phyloP scores from a whole-genome alignment of 331 rosid genomes.

The Stylosanthes scabra region DNA sequence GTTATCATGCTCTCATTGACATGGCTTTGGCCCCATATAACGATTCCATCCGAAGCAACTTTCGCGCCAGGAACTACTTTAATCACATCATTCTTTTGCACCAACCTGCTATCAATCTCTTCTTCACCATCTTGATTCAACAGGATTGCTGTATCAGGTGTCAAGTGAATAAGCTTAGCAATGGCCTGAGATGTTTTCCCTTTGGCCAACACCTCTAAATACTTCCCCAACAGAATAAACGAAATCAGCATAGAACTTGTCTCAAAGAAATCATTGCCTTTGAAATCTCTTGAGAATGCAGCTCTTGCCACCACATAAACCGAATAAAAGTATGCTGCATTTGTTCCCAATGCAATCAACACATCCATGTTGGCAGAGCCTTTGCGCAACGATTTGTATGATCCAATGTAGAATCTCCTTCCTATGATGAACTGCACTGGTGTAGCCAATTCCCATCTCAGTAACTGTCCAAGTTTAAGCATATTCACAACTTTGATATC shows the following conservation, averaged over 20 bases:
- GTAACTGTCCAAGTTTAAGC: constrained; percentile 61
- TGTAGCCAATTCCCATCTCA: constrained; percentile 70
- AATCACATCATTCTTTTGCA: constrained; percentile 74
- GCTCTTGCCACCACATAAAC: constrained; percentile 71
- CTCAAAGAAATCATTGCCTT: constrained; percentile 80
- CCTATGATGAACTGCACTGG: constrained; percentile 83
- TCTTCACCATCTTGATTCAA: constrained; percentile 61
- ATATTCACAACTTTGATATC: constrained; percentile 63
- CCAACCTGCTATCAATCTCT: constrained; percentile 72
- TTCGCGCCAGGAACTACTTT: constrained; percentile 80
- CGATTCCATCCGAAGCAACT: constrained; percentile 81
- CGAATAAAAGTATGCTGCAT: constrained; percentile 83
- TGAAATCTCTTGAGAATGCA: constrained; percentile 55
- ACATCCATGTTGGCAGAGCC: constrained; percentile 91
- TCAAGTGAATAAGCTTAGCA: constrained; percentile 78
- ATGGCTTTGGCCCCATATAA: constrained; percentile 84
- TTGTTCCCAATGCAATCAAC: constrained; percentile 79
- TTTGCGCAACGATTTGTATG: constrained; percentile 66
- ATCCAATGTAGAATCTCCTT: constrained; percentile 70
- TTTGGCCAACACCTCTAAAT: constrained; percentile 84
- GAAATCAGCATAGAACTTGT: constrained; percentile 86
- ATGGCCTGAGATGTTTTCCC: constrained; percentile 83
- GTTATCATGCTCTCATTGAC: constrained; percentile 91
- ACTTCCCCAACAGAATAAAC: constrained; percentile 80
- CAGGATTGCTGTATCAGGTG: constrained; percentile 73